Percentiles rank a stretch among this genome's conserved stretches.
Evolutionary conservation across 805 yeast genomes (phyloP).

Genomic region (Peterozyma xylosa): DNA sequence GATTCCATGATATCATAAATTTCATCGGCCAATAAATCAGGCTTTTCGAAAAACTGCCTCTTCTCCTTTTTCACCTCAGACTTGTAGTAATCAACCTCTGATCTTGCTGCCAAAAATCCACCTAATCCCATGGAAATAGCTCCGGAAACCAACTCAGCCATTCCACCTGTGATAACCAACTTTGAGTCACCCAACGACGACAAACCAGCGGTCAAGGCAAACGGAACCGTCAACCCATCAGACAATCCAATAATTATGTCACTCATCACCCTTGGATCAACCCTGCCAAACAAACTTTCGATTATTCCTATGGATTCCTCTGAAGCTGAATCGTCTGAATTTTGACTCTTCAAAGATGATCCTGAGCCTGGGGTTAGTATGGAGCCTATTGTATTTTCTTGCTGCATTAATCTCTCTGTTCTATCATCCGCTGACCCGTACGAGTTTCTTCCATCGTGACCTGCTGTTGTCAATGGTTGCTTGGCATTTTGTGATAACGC

Average conservation of each 20-base stretch:
- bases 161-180: conserved; percentile 93
- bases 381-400: not conserved
- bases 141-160: conserved; percentile 95
- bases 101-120: conserved; percentile 90
- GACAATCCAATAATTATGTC: conserved; percentile 90
- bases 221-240: conserved; percentile 97
- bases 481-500: conserved; percentile 9
- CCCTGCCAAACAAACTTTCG: conserved; percentile 17
- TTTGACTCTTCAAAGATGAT: not conserved
- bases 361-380: too few species aligned
- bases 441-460: not conserved
- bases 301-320: conserved; percentile 1
- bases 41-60: conserved; percentile 55
- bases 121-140: conserved; percentile 98
- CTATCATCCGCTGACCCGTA: conserved; percentile 7
- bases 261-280: conserved; percentile 90
- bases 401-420: not conserved
- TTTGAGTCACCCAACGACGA: conserved; percentile 84
- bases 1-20: conserved; percentile 76
- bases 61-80: conserved; percentile 70
- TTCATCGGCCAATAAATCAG: conserved; percentile 63
- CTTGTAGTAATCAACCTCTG: conserved; percentile 71
- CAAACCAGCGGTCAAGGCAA: conserved; percentile 94
- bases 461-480: not conserved
- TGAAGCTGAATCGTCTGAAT: not conserved